Percentiles rank a stretch among this genome's conserved stretches.
Conservation (phyloP, 2,329 filamentous ascomycete species). For the Raffaelea albimanens region DNA sequence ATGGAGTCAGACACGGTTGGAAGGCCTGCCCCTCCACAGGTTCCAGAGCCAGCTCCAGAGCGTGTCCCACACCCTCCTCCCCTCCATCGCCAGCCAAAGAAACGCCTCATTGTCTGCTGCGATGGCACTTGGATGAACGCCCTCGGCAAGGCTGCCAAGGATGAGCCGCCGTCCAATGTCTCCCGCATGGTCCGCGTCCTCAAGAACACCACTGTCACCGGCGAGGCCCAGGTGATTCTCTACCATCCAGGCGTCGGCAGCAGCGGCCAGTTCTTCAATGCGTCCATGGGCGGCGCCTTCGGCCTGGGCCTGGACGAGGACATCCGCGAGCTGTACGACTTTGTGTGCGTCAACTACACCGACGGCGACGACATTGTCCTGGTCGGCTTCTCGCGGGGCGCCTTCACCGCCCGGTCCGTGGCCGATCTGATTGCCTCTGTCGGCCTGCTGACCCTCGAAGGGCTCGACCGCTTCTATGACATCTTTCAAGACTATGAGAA, state of each 20-base stretch:
- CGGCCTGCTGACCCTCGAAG: conserved; percentile 30
- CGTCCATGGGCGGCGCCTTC: conserved; percentile 21
- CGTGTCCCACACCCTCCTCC: too few relatives aligned
- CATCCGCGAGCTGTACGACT: conserved; percentile 27
- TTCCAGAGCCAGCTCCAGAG: too few relatives aligned
- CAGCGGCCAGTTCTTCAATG: conserved; percentile 17
- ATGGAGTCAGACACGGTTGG: too few relatives aligned
- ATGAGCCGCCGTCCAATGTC: conserved; percentile 9
- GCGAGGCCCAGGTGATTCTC: conserved; percentile 20
- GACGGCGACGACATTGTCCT: conserved; percentile 26
- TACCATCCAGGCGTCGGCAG: conserved; percentile 24
- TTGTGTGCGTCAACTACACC: conserved; percentile 26
- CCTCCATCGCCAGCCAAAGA: not conserved
- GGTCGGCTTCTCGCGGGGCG: conserved; percentile 29
- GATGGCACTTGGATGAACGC: conserved; percentile 26
- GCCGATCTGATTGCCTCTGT: conserved; percentile 28
- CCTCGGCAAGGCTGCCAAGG: conserved; percentile 15
- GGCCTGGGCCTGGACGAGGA: conserved; percentile 24
- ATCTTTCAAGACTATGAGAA: conserved; percentile 30
- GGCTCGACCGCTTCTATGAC: conserved; percentile 30
- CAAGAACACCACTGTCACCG: conserved; percentile 8
- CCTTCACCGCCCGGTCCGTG: conserved; percentile 29
- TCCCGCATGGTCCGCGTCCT: conserved; percentile 9
- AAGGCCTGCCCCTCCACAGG: too few relatives aligned
- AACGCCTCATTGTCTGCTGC: conserved; percentile 21